These are phyloP conservation scores for Aspergillus ostianus DNA, from an alignment of 495 filamentous ascomycete species.

Conservation along the genomic window DNA sequence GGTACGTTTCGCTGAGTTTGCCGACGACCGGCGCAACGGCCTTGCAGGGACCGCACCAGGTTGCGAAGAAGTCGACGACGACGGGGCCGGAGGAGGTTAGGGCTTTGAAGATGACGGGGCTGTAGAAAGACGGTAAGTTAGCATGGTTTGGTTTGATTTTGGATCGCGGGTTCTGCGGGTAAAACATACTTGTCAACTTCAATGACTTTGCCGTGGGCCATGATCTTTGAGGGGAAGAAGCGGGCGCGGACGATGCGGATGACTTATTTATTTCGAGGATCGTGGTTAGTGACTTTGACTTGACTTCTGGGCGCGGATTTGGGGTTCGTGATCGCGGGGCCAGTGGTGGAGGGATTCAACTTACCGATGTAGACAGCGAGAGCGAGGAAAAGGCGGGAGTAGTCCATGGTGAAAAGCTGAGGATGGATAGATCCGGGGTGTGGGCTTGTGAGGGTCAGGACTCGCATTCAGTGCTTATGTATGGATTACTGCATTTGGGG, in stretches of 20 bases:
- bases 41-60: constrained; percentile 69
- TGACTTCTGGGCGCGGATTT: too few relatives aligned
- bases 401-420: neutral
- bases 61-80: constrained; percentile 47
- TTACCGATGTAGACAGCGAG: neutral
- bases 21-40: constrained; percentile 69
- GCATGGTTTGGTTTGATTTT: neutral
- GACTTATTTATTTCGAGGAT: neutral
- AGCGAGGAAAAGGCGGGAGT: neutral
- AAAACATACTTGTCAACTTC: constrained; percentile 16
- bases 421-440: neutral
- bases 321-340: too few relatives aligned
- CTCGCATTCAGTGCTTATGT: neutral
- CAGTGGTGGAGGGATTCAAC: neutral
- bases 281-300: neutral
- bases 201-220: constrained; percentile 19
- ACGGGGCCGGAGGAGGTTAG: constrained; percentile 49
- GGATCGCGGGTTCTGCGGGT: too few relatives aligned
- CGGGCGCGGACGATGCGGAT: neutral
- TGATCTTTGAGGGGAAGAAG: constrained; percentile 2
- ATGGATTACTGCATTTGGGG: neutral
- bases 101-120: constrained; percentile 33
- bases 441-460: neutral
- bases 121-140: neutral
- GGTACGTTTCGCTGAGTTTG: constrained; percentile 53